Percentiles rank a stretch among this genome's conserved stretches.
These are phyloP conservation scores for Sporisorium scitamineum DNA, from an alignment of 1,284 basidiomycete species.

Conservation along the genomic window DNA sequence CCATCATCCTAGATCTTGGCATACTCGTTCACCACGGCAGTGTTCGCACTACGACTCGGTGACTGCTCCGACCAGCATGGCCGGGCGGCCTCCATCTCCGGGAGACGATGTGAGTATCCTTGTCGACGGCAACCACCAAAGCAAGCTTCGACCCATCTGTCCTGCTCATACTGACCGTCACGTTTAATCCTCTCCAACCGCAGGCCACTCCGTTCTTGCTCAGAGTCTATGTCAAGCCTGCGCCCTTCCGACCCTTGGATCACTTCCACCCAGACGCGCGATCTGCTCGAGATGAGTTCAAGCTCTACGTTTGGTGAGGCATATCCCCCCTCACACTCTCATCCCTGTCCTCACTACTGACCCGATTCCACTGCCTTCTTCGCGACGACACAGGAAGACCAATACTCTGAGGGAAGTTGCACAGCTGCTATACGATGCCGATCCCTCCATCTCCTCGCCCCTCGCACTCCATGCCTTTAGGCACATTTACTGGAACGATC, in stretches of 20 bases:
- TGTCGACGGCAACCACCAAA: neutral
- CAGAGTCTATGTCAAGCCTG: conserved; percentile 36
- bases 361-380: neutral
- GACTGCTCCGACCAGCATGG: conserved; percentile 14
- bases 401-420: conserved; percentile 59
- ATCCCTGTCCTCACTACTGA: neutral
- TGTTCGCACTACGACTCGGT: neutral
- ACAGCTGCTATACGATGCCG: conserved; percentile 55
- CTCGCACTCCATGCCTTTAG: conserved; percentile 55
- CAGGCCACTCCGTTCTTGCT: conserved; percentile 51
- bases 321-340: neutral
- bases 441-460: conserved; percentile 44
- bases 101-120: conserved; percentile 40
- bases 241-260: conserved; percentile 39
- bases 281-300: conserved; percentile 38
- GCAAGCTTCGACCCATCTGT: neutral
- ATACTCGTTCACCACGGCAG: neutral
- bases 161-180: neutral
- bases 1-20: neutral
- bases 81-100: conserved; percentile 37
- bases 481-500: conserved; percentile 31
- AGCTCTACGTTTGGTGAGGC: conserved; percentile 57
- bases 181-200: neutral
- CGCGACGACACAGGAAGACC: conserved; percentile 41
- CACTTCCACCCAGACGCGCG: conserved; percentile 39